Conservation (phyloP, 2,329 filamentous ascomycete genomes). For the Phaeosphaeriaceae sp. region DNA sequence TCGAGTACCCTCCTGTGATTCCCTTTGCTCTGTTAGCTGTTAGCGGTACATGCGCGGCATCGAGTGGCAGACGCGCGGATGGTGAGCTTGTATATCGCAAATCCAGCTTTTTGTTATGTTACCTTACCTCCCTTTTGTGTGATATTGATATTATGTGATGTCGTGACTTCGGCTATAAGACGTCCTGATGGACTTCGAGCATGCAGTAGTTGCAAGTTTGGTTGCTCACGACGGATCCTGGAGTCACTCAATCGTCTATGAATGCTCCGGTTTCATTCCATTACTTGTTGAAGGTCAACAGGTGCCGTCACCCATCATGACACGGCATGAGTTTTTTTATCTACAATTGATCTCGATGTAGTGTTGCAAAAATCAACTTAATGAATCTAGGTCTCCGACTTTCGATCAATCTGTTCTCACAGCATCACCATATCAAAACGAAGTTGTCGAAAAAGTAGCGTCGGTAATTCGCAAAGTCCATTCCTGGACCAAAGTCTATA, state of each 20-base stretch:
- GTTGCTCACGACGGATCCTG: not conserved
- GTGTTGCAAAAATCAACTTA: too few species aligned
- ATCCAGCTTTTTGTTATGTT: constrained; percentile 29
- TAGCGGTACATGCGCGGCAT: constrained; percentile 34
- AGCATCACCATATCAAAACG: too few species aligned
- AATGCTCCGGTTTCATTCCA: not conserved
- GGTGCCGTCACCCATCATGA: too few species aligned
- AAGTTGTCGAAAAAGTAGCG: not conserved
- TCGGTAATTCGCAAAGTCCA: not conserved
- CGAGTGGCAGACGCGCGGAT: constrained; percentile 8
- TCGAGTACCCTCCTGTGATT: constrained; percentile 23
- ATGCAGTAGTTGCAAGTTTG: not conserved
- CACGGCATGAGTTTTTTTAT: too few species aligned
- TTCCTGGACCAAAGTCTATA: constrained; percentile 3
- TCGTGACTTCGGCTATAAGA: too few species aligned
- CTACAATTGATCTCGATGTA: too few species aligned
- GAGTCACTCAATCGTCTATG: not conserved
- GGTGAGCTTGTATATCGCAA: constrained; percentile 35
- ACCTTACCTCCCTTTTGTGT: not conserved
- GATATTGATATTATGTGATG: not conserved
- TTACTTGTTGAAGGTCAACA: not conserved
- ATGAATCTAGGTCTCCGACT: too few species aligned
- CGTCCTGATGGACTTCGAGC: too few species aligned
- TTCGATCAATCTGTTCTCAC: too few species aligned
- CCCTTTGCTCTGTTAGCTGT: constrained; percentile 24